Conservation (phyloP, 1,284 basidiomycete species). For the Ustilago curta region DNA sequence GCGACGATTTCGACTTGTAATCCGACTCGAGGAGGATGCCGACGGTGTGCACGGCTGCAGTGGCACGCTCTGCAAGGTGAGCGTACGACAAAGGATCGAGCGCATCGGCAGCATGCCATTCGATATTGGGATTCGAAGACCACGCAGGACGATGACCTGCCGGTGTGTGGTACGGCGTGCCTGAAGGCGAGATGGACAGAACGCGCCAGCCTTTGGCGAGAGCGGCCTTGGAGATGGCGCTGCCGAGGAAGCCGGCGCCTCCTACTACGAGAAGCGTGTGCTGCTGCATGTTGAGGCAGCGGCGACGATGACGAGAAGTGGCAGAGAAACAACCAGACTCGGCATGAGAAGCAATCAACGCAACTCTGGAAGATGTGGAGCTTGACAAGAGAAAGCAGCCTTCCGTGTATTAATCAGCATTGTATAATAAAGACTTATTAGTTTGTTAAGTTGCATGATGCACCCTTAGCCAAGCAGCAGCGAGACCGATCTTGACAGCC, state of each 20-base stretch:
- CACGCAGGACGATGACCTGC: constrained; percentile 90
- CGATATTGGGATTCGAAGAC: constrained; percentile 72
- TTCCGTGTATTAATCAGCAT: constrained; percentile 13
- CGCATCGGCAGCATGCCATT: constrained; percentile 70
- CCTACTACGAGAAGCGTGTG: constrained; percentile 77
- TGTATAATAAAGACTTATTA: constrained; percentile 3
- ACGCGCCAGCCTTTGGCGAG: constrained; percentile 86
- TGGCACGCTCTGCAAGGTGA: constrained; percentile 76
- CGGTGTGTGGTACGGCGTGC: constrained; percentile 83
- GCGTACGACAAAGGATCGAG: constrained; percentile 83
- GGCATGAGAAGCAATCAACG: background rate
- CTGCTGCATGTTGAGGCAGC: constrained; percentile 17
- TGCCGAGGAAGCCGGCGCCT: constrained; percentile 95
- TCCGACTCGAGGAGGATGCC: constrained; percentile 86
- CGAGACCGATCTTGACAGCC: background rate
- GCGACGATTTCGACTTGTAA: constrained; percentile 76
- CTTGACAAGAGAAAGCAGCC: background rate
- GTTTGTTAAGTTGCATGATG: background rate
- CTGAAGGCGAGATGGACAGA: constrained; percentile 88
- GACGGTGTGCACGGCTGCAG: constrained; percentile 92
- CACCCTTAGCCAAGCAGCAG: constrained; percentile 22
- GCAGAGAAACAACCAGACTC: background rate
- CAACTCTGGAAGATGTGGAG: constrained; percentile 12
- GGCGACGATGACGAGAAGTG: background rate
- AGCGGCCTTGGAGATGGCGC: constrained; percentile 88